Conservation (phyloP, 225 moss, liverwort and hornwort species). For the Rhytidiadelphus loreus region DNA sequence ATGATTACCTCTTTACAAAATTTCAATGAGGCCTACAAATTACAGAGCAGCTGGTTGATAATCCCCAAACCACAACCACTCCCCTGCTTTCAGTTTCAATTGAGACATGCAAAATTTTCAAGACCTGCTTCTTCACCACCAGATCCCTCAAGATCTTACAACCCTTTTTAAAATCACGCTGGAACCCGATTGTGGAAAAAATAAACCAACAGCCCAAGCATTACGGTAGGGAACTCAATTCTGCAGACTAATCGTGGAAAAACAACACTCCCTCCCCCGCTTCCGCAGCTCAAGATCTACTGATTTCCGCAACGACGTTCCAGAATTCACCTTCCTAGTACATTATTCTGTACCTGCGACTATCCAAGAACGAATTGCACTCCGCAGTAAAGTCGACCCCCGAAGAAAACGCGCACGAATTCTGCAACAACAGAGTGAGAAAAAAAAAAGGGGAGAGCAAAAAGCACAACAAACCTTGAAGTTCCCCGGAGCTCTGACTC, state of each 20-base stretch:
- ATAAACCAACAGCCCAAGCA: background rate
- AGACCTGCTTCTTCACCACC: background rate
- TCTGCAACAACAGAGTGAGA: background rate
- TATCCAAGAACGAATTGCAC: background rate
- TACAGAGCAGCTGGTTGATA: background rate
- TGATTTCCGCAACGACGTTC: background rate
- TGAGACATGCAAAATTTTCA: background rate
- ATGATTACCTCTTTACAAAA: background rate
- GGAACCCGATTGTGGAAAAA: background rate
- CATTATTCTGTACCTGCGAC: background rate
- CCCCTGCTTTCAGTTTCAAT: background rate
- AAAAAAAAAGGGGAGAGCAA: background rate
- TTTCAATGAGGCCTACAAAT: background rate
- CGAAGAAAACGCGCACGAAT: background rate
- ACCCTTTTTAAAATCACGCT: background rate
- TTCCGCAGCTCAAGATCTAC: background rate
- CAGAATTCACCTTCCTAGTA: background rate
- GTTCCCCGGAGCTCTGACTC: conserved; percentile 65
- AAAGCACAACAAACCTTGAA: conserved; percentile 54
- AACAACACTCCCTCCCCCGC: background rate
- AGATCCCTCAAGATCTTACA: background rate
- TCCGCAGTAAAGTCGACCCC: background rate
- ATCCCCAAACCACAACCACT: background rate
- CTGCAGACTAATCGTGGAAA: background rate
- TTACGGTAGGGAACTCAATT: background rate